Evolutionary conservation across 345 rosid genomes (phyloP), one percentile per base, ranked within the genome.

Genomic region (Eucalyptus microcorys): DNA sequence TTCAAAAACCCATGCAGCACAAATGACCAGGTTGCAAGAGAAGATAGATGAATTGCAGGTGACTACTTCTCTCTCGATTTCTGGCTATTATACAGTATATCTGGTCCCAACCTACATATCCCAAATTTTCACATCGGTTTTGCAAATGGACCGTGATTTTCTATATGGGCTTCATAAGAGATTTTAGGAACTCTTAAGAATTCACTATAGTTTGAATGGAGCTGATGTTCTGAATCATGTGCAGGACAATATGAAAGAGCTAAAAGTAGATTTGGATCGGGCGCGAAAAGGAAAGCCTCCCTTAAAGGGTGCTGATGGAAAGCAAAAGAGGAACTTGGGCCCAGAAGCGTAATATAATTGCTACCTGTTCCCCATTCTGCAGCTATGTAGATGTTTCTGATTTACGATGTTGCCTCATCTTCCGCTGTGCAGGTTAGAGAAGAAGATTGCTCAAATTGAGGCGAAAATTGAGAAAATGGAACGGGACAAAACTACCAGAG

Each of bases 201-300:
- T 32, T 71, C 10, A 86, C 30, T 50, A 42, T 34, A 5, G 87
- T 86, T 86, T 5, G 61, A 30, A 68, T 81, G 88, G 83, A 55
- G 88, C 92, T 89, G 92, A 66, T 45, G 42, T 87, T 40, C 87
- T 57, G 57, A 89, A 64, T 85, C 87, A 43, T 68, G 88, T 89
- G 90, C 92, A 98, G 99, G 93, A 66, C 76, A 92, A 88, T 87
- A 89, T 97, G 81, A 93, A 92, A 91, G 99, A 95, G 89, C 93
- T 97, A 86, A 93, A 92, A 93, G 89, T 89, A 61, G 99, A 98
- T 92, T 92, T 96, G 89, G 96, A 95, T 84, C 92, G 99, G 91
- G 97, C 99, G 86, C 95, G 92, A 91, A 96, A 95, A 90, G 99
- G 99, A 86, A 97, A 96, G 95, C 94, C 99, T 86, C 99, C 98